Evolutionary conservation across 148 eudicot species (phyloP).

Genomic region (Rhododendron henanense): DNA sequence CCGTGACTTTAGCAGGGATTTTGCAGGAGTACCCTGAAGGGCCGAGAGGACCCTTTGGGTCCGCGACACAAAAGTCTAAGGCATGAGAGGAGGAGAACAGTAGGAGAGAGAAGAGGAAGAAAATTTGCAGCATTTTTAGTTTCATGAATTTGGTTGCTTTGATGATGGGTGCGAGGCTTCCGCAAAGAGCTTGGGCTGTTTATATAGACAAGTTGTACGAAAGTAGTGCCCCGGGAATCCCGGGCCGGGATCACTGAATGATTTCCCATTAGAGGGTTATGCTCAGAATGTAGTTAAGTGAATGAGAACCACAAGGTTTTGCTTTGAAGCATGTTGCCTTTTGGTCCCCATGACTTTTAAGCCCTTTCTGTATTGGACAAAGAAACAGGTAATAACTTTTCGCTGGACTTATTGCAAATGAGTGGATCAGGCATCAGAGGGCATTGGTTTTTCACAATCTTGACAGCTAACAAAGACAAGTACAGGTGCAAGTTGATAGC

Average conservation of each 20-base stretch:
- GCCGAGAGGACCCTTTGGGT: constrained; percentile 30
- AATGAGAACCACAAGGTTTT: constrained; percentile 3
- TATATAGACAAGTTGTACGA: neutral
- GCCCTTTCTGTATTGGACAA: neutral
- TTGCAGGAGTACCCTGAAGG: constrained; percentile 90
- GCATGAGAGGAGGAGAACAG: constrained; percentile 32
- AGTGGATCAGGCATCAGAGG: neutral
- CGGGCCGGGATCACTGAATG: neutral
- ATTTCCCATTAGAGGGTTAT: neutral
- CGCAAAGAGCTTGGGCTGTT: neutral
- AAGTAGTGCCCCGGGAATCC: neutral
- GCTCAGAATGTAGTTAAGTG: neutral
- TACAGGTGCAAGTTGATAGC: neutral
- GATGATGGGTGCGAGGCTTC: neutral
- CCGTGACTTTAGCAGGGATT: constrained; percentile 31
- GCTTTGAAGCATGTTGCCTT: neutral
- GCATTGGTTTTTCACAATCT: neutral
- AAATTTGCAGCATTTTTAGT: constrained; percentile 41
- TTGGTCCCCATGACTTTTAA: neutral
- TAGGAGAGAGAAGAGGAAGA: constrained; percentile 38
- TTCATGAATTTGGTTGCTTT: neutral
- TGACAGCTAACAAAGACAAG: neutral
- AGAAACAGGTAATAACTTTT: constrained; percentile 10
- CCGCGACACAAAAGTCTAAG: constrained; percentile 73
- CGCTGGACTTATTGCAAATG: neutral